Conservation (phyloP, 768 basidiomycete genomes). For the Mycena olivaceomarginata region DNA sequence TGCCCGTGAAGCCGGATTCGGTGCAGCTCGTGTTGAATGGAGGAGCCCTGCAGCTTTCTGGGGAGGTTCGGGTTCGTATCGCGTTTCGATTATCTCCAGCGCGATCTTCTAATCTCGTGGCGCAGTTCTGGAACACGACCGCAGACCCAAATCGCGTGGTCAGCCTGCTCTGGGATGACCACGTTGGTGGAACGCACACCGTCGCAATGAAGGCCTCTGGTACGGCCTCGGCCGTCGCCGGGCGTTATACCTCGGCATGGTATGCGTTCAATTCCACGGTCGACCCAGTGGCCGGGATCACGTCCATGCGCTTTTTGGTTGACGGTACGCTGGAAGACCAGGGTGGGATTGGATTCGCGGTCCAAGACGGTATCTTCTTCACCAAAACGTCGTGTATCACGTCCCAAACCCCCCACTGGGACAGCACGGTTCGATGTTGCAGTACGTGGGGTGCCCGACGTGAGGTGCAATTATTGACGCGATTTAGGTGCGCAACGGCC, state of each 20-base stretch:
- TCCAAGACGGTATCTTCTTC: not conserved
- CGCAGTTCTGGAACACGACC: constrained; percentile 8
- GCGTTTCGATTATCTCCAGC: no score
- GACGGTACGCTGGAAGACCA: constrained; percentile 7
- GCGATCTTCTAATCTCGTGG: not conserved
- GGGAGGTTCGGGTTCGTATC: not conserved
- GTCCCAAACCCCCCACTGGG: not conserved
- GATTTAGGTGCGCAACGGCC: not conserved
- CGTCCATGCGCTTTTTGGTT: not conserved
- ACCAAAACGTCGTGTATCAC: not conserved
- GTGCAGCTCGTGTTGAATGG: not conserved
- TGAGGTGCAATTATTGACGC: no score
- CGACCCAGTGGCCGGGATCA: not conserved
- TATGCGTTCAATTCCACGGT: not conserved
- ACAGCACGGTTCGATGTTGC: not conserved
- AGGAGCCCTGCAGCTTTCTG: not conserved
- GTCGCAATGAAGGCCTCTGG: not conserved
- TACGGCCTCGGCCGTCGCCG: not conserved
- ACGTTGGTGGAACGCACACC: not conserved
- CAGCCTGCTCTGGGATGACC: constrained; percentile 6
- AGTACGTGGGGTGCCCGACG: not conserved
- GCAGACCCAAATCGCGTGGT: not conserved
- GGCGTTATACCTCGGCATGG: constrained; percentile 9
- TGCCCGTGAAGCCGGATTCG: constrained; percentile 24
- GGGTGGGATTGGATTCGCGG: not conserved